Percentiles rank a stretch among this genome's conserved stretches.
These are phyloP conservation scores for Pseudogymnoascus sp. DNA, from an alignment of 2,329 filamentous ascomycete genomes.

Conservation along the genomic window DNA sequence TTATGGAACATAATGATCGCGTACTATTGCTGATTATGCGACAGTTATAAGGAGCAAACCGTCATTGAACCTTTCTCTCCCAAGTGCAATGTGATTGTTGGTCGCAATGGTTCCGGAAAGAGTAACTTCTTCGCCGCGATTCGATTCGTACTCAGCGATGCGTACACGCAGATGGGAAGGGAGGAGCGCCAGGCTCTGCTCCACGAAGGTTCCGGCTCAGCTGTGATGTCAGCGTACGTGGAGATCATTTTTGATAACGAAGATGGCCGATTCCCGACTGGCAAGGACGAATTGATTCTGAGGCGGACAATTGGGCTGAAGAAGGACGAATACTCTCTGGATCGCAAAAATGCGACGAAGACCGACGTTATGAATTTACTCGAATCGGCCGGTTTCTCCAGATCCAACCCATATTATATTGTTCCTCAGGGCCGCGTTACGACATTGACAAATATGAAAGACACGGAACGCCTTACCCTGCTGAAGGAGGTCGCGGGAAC, in stretches of 20 bases:
- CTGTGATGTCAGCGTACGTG: constrained; percentile 98
- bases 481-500: constrained; percentile 98
- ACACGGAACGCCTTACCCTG: constrained; percentile 78
- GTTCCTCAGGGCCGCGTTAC: constrained; percentile 96
- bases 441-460: constrained; percentile 96
- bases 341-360: constrained; percentile 93
- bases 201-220: constrained; percentile 96
- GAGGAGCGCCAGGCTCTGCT: constrained; percentile 92
- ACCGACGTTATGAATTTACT: constrained; percentile 90
- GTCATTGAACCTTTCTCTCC: constrained; percentile 97
- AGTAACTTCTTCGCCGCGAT: constrained; percentile 99
- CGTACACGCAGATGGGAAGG: constrained; percentile 89
- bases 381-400: constrained; percentile 91
- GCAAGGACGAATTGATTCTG: constrained; percentile 81
- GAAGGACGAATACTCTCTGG: constrained; percentile 97
- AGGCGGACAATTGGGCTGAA: constrained; percentile 93
- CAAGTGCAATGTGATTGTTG: constrained; percentile 96
- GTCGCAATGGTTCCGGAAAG: constrained; percentile 97
- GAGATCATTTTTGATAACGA: constrained; percentile 98
- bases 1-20: constrained; percentile 11
- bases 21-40: constrained; percentile 11
- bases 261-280: constrained; percentile 90
- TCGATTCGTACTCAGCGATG: constrained; percentile 95
- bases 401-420: constrained; percentile 98
- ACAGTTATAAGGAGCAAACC: constrained; percentile 97